Evolutionary conservation across 2,329 filamentous ascomycete species (phyloP).

Genomic region (Cryphonectria nitschkei): DNA sequence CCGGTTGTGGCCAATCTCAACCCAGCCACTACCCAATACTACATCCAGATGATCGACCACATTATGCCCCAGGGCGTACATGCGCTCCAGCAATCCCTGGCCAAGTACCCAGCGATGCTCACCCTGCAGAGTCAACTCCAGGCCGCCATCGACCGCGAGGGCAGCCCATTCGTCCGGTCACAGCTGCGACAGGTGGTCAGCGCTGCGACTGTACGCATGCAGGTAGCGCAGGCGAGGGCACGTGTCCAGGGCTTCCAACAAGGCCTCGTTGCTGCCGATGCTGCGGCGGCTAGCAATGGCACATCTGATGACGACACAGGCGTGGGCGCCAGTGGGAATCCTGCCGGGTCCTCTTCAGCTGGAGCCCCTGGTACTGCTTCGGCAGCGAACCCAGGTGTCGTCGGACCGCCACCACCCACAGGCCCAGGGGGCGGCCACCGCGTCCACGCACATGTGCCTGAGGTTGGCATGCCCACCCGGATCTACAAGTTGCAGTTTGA

Average conservation of each 20-base stretch:
- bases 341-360: slow-evolving; percentile 19
- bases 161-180: slow-evolving; percentile 50
- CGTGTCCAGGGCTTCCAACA: slow-evolving; percentile 35
- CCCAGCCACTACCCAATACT: slow-evolving; percentile 45
- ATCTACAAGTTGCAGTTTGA: slow-evolving; percentile 99
- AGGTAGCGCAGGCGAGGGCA: slow-evolving; percentile 46
- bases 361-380: slow-evolving; percentile 12
- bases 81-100: slow-evolving; percentile 50
- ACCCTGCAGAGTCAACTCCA: slow-evolving; percentile 54
- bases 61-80: slow-evolving; percentile 54
- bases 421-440: slow-evolving; percentile 27
- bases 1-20: slow-evolving; percentile 40
- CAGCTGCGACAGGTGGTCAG: slow-evolving; percentile 56
- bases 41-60: slow-evolving; percentile 57
- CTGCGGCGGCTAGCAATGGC: slow-evolving; percentile 14
- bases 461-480: slow-evolving; percentile 55
- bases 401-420: slow-evolving; percentile 25
- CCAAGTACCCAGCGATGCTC: slow-evolving; percentile 53
- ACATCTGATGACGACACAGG: slow-evolving; percentile 23
- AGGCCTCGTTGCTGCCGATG: slow-evolving; percentile 30
- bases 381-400: neutral
- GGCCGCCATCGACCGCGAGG: slow-evolving; percentile 54
- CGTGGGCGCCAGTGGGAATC: slow-evolving; percentile 3
- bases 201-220: slow-evolving; percentile 49
- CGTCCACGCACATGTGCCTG: slow-evolving; percentile 51